Conservation (phyloP, 2,329 filamentous ascomycete species). For the Microsporum audouinii region DNA sequence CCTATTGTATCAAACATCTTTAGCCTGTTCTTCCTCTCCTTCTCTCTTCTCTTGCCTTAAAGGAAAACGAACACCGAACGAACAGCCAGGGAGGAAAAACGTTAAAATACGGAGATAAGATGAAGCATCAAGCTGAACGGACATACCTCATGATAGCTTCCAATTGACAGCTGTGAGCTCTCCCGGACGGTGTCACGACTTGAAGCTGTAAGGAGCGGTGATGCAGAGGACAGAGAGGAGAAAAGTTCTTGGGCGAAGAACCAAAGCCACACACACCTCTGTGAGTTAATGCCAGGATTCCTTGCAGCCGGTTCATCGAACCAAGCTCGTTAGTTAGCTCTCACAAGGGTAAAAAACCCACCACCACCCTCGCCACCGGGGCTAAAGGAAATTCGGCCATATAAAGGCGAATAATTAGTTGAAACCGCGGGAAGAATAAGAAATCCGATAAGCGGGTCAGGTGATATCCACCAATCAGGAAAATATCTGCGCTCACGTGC, state of each 20-base stretch:
- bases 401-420: too few species aligned
- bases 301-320: not conserved
- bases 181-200: not conserved
- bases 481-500: not conserved
- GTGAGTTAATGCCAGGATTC: not conserved
- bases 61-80: not conserved
- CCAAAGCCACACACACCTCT: not conserved
- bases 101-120: not conserved
- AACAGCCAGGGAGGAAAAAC: not conserved
- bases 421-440: not conserved
- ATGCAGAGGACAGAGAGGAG: not conserved
- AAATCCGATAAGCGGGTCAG: not conserved
- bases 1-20: constrained; percentile 30
- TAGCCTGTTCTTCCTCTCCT: not conserved
- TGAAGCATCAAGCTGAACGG: not conserved
- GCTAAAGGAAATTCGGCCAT: not conserved
- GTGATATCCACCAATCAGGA: not conserved
- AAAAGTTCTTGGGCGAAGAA: not conserved
- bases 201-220: not conserved
- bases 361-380: not conserved
- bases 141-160: constrained; percentile 2
- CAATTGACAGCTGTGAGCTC: not conserved
- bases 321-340: not conserved
- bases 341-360: not conserved
- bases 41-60: not conserved